Evolutionary conservation across 331 rosid species (phyloP), one percentile per base, ranked within the genome.

Genomic region (Acacia concinna): DNA sequence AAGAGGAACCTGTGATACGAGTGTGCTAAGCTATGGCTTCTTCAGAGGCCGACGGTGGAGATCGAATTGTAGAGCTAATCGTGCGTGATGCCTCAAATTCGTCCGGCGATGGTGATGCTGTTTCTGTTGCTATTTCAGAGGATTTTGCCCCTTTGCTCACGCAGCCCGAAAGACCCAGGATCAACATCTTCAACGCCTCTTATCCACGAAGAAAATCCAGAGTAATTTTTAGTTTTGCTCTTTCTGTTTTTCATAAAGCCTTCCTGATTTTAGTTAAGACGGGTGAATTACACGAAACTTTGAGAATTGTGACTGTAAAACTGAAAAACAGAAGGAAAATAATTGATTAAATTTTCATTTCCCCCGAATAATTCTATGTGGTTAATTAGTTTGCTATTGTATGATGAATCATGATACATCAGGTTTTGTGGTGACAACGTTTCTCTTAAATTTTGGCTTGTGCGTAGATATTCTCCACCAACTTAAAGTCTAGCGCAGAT

Each of bases 101-200:
- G 52, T 62, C 77, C 38, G 65, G 69, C 51, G 86, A 32, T 71
- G 73, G 49, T 25, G 84, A 9, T 8, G 78, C 57, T 3, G 37
- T 0, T 15, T 67, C 57, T 15, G 49, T 47, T 74, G 60, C 69
- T 3, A 77, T 34, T 21, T 38, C 74, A 30, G 93, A 71, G 71
- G 94, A 86, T 81, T 84, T 75, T 27, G 34, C 86, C 38, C 90
- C 97, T 77, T 89, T 93, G 27, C 87, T 91, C 23, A 44, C 84
- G 5, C 86, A 49, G 74, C 63, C 76, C 0, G 92, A 87, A 82
- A 86, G 83, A 83, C 93, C 98, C 4, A 91, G 86, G 86, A 87
- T 91, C 85, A 91, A 91, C 84, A 91, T 91, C 46, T 93, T 93
- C 87, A 88, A 88, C 60, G 76, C 85, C 82, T 77, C 91, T 62